A percentile compares a stretch with the other conserved stretches of the same genome.
phyloP scores from a whole-genome alignment of 1,284 basidiomycete species.

The Ceratobasidium sp. region DNA sequence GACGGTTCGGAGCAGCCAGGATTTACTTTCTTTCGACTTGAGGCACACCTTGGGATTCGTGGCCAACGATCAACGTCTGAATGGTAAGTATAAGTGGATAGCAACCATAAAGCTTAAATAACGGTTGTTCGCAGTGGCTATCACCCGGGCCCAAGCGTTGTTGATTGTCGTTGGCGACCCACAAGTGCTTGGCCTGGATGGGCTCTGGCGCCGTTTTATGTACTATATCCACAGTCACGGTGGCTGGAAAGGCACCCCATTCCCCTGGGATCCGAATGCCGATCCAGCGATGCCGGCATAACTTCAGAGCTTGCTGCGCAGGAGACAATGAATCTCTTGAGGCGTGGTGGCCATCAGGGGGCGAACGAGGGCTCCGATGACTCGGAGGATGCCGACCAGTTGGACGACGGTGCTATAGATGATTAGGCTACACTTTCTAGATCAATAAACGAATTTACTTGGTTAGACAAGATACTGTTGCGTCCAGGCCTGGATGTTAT shows the following conservation, averaged over 20 bases:
- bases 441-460: no score
- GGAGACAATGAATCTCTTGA: background rate
- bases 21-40: slow-evolving; percentile 58
- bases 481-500: no score
- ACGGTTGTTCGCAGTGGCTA: slow-evolving; percentile 53
- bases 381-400: no score
- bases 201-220: slow-evolving; percentile 60
- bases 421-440: no score
- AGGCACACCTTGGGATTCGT: slow-evolving; percentile 61
- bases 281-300: background rate
- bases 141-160: slow-evolving; percentile 64
- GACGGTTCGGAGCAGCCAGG: slow-evolving; percentile 65
- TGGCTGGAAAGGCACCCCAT: slow-evolving; percentile 55
- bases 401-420: no score
- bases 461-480: no score
- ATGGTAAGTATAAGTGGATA: slow-evolving; percentile 54
- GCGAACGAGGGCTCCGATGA: background rate
- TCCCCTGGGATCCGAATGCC: slow-evolving; percentile 14
- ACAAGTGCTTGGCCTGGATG: slow-evolving; percentile 58
- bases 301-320: background rate
- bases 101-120: background rate
- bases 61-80: slow-evolving; percentile 65
- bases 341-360: background rate
- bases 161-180: slow-evolving; percentile 66
- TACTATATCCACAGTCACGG: slow-evolving; percentile 57